Conservation (phyloP, 306 rosid species). For the Argentina anserina region DNA sequence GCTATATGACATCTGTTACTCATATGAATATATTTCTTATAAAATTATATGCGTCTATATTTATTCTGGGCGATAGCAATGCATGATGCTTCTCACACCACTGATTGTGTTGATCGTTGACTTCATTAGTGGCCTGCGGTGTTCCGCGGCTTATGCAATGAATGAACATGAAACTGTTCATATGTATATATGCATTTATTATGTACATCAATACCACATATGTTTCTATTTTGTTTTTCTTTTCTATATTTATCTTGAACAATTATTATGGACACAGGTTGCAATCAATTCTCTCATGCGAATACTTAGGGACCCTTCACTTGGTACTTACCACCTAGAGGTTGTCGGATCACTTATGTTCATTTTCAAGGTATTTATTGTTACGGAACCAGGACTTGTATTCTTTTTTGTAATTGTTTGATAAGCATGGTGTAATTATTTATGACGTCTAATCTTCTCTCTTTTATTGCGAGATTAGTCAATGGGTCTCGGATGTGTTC, state of each 20-base stretch:
- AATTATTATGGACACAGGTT: slow-evolving; percentile 48
- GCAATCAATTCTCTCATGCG: slow-evolving; percentile 97
- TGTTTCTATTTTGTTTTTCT: neutral
- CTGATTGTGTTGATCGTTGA: neutral
- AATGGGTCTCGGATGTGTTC: slow-evolving; percentile 94
- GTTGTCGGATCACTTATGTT: slow-evolving; percentile 98
- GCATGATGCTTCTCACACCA: neutral
- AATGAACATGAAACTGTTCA: neutral
- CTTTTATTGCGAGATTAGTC: slow-evolving; percentile 66
- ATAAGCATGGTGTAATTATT: slow-evolving; percentile 12
- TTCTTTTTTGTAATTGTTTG: neutral
- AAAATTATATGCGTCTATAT: neutral
- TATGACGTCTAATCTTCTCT: slow-evolving; percentile 28
- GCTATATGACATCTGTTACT: slow-evolving; percentile 7
- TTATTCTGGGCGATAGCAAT: neutral
- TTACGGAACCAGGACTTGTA: neutral
- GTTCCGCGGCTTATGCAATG: neutral
- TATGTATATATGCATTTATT: neutral
- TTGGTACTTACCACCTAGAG: slow-evolving; percentile 82
- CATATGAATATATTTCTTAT: slow-evolving; percentile 6
- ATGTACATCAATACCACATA: neutral
- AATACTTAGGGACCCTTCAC: slow-evolving; percentile 95
- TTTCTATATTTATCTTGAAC: neutral
- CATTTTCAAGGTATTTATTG: slow-evolving; percentile 76
- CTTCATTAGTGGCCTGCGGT: neutral